Evolutionary conservation across 306 rosid species (phyloP).

Genomic region (Dalbergia cochinchinensis): DNA sequence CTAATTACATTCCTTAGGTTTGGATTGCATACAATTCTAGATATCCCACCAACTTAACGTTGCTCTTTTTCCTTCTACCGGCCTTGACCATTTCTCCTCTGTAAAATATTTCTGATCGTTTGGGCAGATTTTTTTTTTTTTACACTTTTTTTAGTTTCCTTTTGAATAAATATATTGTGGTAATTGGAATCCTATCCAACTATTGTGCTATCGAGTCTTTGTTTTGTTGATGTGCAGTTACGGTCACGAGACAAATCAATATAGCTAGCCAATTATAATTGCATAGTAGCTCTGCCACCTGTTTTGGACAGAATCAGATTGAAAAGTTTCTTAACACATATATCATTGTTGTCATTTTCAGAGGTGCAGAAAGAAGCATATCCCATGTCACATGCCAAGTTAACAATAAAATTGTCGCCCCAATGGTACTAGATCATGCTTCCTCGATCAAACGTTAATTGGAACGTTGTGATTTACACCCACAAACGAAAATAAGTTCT

Average conservation of each 20-base stretch:
- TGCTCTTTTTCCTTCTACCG: no score
- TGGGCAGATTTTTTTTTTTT: neutral
- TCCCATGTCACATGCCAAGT: no score
- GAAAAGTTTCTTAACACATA: neutral
- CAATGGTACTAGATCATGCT: no score
- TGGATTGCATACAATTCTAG: no score
- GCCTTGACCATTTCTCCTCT: no score
- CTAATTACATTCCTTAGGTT: no score
- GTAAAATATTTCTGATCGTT: no score
- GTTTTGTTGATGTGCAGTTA: constrained; percentile 1
- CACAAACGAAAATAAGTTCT: neutral
- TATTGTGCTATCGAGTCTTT: constrained; percentile 12
- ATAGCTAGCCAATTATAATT: neutral
- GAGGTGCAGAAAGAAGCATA: neutral
- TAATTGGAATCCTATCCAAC: constrained; percentile 7
- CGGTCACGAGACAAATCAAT: neutral
- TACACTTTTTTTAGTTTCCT: neutral
- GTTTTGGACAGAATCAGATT: constrained; percentile 21
- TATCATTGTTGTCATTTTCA: neutral
- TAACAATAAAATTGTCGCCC: no score
- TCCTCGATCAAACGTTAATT: no score
- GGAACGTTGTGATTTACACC: no score
- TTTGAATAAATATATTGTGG: no score
- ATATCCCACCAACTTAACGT: no score
- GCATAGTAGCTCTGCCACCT: constrained; percentile 32